Base-by-base conservation (phyloP, 2,329 filamentous ascomycete species). In the Paecilomyces sp. region DNA sequence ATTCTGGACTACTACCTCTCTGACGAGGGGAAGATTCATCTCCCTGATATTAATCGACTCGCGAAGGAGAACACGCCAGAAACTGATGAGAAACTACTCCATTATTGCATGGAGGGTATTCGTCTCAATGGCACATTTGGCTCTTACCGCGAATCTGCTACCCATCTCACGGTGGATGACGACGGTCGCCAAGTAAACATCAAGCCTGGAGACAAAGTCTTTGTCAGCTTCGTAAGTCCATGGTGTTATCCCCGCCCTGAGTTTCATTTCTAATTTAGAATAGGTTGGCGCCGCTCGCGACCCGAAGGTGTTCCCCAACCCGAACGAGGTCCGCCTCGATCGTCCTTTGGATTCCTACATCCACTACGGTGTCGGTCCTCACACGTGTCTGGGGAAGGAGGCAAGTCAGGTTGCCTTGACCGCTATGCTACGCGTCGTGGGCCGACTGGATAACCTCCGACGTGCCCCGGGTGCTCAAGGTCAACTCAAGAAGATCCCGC, bases 1-100 rank as follows among this genome's bases (percentile, higher is more conserved):
- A 81, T 88, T 1, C 78, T 91, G 18, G 88, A 92, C 69, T 91
- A 84, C 75, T 92, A 89, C 69, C 80, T 92, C 4, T 82, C 83
- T 0, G 76, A 81, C 2, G 74, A 82, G 33, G 83, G 85, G 65
- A 74, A 78, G 58, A 65, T 76, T 12, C 79, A 91, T 66, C 72
- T 89, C 0, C 77, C 83, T 0, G 83, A 86, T 52, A 80, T 92
- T 58, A 81, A 87, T 64, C 76, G 76, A 18, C 76, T 89, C 15
- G 84, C 90, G 30, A 75, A 80, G 34, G 70, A 81, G 47, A 79
- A 85, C 3, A 77, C 81, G 0, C 77, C 77, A 1, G 83, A 86
- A 63, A 82, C 81, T 0, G 87, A 91, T 63, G 80, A 85, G 1
- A 75, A 83, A 34, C 79, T 93, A 2, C 79, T 88, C 1, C 87